Conservation (phyloP, 768 basidiomycete genomes). For the Mycena epipterygia region DNA sequence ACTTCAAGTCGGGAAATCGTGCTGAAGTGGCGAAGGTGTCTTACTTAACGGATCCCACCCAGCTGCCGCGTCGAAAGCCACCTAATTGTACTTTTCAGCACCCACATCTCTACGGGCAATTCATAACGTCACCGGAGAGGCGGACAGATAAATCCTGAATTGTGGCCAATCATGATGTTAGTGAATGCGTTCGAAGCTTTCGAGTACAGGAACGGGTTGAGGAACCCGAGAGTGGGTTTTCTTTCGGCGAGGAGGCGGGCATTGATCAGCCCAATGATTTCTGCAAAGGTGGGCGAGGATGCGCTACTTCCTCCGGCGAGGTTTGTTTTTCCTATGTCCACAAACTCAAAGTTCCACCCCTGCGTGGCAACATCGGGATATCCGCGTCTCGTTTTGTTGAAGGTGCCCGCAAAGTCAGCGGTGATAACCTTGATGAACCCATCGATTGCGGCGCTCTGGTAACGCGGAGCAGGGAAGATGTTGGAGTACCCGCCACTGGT, state of each 20-base stretch:
- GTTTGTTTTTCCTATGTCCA: neutral
- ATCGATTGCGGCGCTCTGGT: slow-evolving; percentile 46
- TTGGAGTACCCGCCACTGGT: slow-evolving; percentile 58
- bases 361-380: neutral
- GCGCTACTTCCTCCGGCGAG: slow-evolving; percentile 29
- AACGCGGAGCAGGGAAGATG: slow-evolving; percentile 49
- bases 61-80: too few relatives aligned
- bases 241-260: neutral
- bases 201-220: neutral
- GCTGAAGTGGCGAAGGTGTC: too few relatives aligned
- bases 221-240: neutral
- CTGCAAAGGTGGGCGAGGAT: slow-evolving; percentile 28
- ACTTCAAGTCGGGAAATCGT: too few relatives aligned
- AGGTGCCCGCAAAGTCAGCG: neutral
- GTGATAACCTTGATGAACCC: neutral
- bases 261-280: neutral
- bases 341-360: neutral
- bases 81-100: too few relatives aligned
- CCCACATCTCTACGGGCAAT: too few relatives aligned
- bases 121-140: too few relatives aligned
- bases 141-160: too few relatives aligned
- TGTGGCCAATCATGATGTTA: neutral
- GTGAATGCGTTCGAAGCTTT: neutral
- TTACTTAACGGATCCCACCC: too few relatives aligned
- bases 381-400: neutral